Evolutionary conservation across 441 rosid species (phyloP).

Genomic region (Euphorbia celastroides): DNA sequence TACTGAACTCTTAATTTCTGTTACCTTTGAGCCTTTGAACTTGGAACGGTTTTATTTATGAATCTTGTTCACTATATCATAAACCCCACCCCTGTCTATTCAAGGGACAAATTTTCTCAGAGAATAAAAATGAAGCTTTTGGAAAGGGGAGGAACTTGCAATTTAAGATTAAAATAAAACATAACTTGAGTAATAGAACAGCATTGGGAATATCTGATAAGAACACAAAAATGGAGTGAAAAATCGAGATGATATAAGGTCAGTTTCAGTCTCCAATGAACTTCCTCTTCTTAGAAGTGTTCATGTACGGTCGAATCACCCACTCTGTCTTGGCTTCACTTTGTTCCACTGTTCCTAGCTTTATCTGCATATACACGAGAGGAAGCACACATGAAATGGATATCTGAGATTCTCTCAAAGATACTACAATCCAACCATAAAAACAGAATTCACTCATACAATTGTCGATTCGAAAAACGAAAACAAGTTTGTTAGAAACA

Average conservation of each 20-base stretch:
- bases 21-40: too few relatives aligned
- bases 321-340: constrained; percentile 81
- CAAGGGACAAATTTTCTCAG: too few relatives aligned
- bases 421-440: neutral
- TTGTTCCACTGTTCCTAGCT: constrained; percentile 78
- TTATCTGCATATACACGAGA: constrained; percentile 42
- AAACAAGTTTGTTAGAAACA: neutral
- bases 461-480: too few relatives aligned
- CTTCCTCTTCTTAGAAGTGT: constrained; percentile 66
- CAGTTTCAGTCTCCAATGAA: constrained; percentile 52
- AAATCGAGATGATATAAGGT: neutral
- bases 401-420: neutral
- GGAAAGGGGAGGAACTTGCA: too few relatives aligned
- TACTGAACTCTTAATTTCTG: too few relatives aligned
- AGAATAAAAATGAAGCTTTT: too few relatives aligned
- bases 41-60: too few relatives aligned
- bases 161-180: too few relatives aligned
- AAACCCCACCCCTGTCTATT: too few relatives aligned
- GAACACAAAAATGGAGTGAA: neutral
- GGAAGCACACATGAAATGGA: neutral
- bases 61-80: too few relatives aligned
- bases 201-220: neutral
- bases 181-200: too few relatives aligned
- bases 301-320: constrained; percentile 89
- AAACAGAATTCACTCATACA: neutral